Evolutionary conservation across 169 alveolate genomes (phyloP).

Genomic region (Amoebophrya sp.): DNA sequence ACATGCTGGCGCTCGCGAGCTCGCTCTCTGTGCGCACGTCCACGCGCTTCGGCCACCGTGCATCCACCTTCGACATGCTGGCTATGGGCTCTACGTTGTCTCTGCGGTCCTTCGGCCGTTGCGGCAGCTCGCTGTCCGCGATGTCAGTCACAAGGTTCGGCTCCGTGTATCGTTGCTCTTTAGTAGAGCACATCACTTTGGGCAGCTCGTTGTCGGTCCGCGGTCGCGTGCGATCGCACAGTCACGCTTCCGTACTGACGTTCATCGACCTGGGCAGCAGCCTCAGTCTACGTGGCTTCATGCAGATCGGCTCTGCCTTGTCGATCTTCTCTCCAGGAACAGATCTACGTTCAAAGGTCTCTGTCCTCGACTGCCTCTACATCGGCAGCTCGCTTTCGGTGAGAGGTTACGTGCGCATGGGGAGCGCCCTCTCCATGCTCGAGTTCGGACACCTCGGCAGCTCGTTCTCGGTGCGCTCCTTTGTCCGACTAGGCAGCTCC

Average conservation of each 20-base stretch:
- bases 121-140: neutral
- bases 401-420: conserved; percentile 3
- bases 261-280: neutral
- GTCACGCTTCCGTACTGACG: neutral
- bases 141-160: neutral
- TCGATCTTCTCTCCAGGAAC: too few species aligned
- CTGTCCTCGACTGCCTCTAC: neutral
- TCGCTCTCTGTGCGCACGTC: conserved; percentile 5
- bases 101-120: neutral
- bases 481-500: neutral
- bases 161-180: neutral
- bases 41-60: neutral
- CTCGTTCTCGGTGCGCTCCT: conserved; percentile 17
- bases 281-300: neutral
- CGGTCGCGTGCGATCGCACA: neutral
- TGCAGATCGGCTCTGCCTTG: neutral
- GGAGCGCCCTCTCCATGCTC: neutral
- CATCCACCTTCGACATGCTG: neutral
- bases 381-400: conserved; percentile 28
- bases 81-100: neutral
- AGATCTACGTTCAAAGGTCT: neutral
- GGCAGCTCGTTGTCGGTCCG: conserved; percentile 23
- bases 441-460: neutral
- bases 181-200: neutral
- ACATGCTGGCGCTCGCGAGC: conserved; percentile 1